Conservation (phyloP, 1,284 basidiomycete species). For the Puccinia horiana region DNA sequence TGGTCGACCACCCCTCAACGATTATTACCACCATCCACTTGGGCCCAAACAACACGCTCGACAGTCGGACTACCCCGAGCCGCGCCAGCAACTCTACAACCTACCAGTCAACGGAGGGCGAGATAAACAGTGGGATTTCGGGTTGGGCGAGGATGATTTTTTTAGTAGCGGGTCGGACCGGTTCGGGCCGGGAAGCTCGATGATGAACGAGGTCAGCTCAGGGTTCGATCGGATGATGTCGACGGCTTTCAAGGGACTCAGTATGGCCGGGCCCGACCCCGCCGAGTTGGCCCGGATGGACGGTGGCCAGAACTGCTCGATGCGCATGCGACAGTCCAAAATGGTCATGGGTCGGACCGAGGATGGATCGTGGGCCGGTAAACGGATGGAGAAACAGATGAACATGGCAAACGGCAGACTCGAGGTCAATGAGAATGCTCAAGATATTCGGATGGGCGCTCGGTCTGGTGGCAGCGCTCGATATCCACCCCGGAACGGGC, state of each 20-base stretch:
- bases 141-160: slow-evolving; percentile 37
- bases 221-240: slow-evolving; percentile 46
- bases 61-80: not conserved
- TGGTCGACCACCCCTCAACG: not conserved
- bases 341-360: slow-evolving; percentile 42
- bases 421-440: slow-evolving; percentile 41
- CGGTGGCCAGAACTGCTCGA: slow-evolving; percentile 17
- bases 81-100: slow-evolving; percentile 25
- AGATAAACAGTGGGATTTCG: slow-evolving; percentile 36
- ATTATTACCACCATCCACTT: not conserved
- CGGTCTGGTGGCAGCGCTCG: slow-evolving; percentile 15
- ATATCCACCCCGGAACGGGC: slow-evolving; percentile 10
- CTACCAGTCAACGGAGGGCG: not conserved
- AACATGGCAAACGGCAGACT: slow-evolving; percentile 35
- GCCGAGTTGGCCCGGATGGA: slow-evolving; percentile 19
- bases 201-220: slow-evolving; percentile 15
- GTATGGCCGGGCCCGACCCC: slow-evolving; percentile 18
- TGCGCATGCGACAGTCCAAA: slow-evolving; percentile 41
- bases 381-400: slow-evolving; percentile 46
- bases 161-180: slow-evolving; percentile 16
- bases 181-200: slow-evolving; percentile 13
- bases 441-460: slow-evolving; percentile 33
- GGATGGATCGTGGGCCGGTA: slow-evolving; percentile 41
- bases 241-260: slow-evolving; percentile 30
- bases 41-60: not conserved